Base-by-base conservation (phyloP, 257 asterid genomes). In the Henckelia pumila region DNA sequence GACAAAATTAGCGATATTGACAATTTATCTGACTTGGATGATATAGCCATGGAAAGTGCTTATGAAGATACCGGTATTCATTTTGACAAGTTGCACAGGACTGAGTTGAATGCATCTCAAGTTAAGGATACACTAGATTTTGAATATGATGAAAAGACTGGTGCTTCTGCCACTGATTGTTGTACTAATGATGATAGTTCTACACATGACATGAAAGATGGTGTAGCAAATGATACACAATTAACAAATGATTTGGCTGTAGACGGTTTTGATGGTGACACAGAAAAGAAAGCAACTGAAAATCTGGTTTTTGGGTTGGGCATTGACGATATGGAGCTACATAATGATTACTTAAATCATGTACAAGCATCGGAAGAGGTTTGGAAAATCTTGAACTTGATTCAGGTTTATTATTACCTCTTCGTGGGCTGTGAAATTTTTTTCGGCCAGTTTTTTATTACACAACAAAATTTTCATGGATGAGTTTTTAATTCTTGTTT, bases 11-110 rank as follows among this genome's bases (percentile, higher is more conserved):
- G 78, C 56, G 93, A 84, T 56, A 59, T 40, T 47, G 83, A 75
- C 64, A 67, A 60, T 76, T 79, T 82, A 63, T 84, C 89, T 64
- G 88, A 84, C 76, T 76, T 85, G 71, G 95, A 87, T 79, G 95
- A 87, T 70, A 50, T 67, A 30, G 68, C 66, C 68, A 87, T 87
- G 97, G 89, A 59, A 80, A 85, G 75, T 79, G 95, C 84, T n/a
- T 84, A 73, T 73, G 79, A 82, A 53, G 93, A 89, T 85, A 84
- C 71, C 10, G 94, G 95, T 33, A 66, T 80, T 81, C 69, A 33
- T 59, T 28, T 61, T 60, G 67, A 33, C 59, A 73, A 73, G 78
- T 69, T 56, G 20, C 68, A 70, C 13, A 72, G 61, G 59, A 66
- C 64, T 71, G 76, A 76, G 59, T 75, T 75, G 67, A 72, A 76